Evolutionary conservation across 2,329 filamentous ascomycete species (phyloP).

Genomic region (Camillea tinctor): DNA sequence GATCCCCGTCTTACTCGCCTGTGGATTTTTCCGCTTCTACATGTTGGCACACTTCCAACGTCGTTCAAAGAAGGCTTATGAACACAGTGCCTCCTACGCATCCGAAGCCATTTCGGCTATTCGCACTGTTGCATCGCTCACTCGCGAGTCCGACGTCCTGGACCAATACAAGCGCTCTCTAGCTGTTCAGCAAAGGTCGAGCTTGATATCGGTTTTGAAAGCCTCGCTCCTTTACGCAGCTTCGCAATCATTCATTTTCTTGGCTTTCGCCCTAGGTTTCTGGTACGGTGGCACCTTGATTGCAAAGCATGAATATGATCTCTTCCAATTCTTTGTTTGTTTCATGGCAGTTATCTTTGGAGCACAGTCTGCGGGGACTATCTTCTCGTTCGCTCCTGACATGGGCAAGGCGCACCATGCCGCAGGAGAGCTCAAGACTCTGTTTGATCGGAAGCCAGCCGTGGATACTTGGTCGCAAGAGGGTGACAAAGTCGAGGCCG

Average conservation of each 20-base stretch:
- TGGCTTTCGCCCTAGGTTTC: conserved; percentile 84
- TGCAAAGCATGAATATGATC: conserved; percentile 64
- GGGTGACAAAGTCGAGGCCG: conserved; percentile 59
- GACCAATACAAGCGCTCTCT: conserved; percentile 67
- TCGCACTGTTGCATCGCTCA: conserved; percentile 87
- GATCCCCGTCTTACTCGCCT: conserved; percentile 73
- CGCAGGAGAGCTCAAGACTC: conserved; percentile 72
- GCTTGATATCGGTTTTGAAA: conserved; percentile 70
- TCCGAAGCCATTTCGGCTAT: conserved; percentile 94
- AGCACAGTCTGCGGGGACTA: conserved; percentile 83
- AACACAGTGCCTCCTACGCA: conserved; percentile 79
- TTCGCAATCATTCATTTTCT: conserved; percentile 80
- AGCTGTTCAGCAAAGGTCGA: conserved; percentile 63
- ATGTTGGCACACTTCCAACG: conserved; percentile 77
- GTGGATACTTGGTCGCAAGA: conserved; percentile 80
- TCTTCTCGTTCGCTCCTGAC: conserved; percentile 87
- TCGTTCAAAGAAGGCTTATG: conserved; percentile 76
- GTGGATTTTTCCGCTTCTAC: conserved; percentile 86
- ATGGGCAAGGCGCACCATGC: conserved; percentile 92
- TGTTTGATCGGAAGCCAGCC: conserved; percentile 78
- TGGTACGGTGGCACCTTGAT: conserved; percentile 87
- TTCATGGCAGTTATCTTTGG: conserved; percentile 89
- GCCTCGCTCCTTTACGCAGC: conserved; percentile 79
- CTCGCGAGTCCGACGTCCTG: conserved; percentile 80
- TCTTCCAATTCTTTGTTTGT: conserved; percentile 90